Evolutionary conservation across 2,329 filamentous ascomycete species (phyloP).

Genomic region (Bisporella sp.): DNA sequence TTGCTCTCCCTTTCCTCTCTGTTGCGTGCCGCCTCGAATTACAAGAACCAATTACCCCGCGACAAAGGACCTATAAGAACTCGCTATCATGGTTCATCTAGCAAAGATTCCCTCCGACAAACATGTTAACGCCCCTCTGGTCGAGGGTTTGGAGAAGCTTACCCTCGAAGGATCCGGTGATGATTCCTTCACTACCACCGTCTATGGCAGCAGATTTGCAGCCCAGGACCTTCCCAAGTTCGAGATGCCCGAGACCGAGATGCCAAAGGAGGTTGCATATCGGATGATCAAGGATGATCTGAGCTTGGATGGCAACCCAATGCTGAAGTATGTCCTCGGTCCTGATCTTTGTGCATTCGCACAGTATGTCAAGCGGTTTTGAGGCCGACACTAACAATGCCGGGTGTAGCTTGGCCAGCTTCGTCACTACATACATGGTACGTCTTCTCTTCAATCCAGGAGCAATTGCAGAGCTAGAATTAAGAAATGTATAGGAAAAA

Average conservation of each 20-base stretch:
- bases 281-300: conserved; percentile 95
- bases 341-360: background rate
- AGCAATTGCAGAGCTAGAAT: background rate
- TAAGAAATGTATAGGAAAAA: conserved; percentile 56
- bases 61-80: background rate
- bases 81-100: conserved; percentile 40
- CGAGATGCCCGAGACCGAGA: conserved; percentile 84
- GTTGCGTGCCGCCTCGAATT: too few relatives aligned
- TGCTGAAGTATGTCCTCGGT: conserved; percentile 57
- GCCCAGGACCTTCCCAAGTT: conserved; percentile 70
- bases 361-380: background rate
- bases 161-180: conserved; percentile 27
- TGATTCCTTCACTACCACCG: conserved; percentile 32
- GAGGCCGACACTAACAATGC: background rate
- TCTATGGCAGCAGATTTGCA: conserved; percentile 85
- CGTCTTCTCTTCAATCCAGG: conserved; percentile 12
- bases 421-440: conserved; percentile 96
- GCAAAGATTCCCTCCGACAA: conserved; percentile 30
- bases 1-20: too few relatives aligned
- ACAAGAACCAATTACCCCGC: too few relatives aligned
- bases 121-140: conserved; percentile 16
- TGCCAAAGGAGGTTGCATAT: conserved; percentile 91
- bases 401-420: conserved; percentile 67
- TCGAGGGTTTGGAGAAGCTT: conserved; percentile 39
- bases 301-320: conserved; percentile 84